These are phyloP conservation scores for Lentinula raphanica DNA, from an alignment of 768 basidiomycete species.

Conservation along the genomic window DNA sequence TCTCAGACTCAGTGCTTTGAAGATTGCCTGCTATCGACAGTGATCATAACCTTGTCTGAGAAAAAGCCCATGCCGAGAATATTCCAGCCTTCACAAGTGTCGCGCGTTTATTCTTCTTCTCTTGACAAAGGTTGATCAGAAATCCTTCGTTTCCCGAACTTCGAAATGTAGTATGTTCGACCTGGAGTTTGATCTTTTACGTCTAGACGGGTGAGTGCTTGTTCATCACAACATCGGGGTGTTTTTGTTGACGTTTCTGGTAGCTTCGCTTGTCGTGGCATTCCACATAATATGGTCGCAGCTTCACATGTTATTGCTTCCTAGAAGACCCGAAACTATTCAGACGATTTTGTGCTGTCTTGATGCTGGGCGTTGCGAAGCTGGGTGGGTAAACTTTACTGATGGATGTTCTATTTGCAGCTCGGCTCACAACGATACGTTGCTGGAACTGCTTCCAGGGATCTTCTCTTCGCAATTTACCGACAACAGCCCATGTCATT, in stretches of 20 bases:
- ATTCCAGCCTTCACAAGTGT: background rate
- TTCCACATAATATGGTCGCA: background rate
- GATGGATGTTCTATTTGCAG: background rate
- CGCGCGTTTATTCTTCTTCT: background rate
- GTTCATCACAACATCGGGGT: background rate
- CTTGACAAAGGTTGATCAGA: background rate
- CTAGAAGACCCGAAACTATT: background rate
- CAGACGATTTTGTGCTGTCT: background rate
- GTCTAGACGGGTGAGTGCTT: background rate
- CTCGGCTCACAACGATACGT: background rate
- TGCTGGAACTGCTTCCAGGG: background rate
- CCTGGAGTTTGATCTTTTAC: background rate
- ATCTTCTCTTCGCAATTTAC: background rate
- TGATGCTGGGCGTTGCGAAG: background rate
- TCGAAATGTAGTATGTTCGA: background rate
- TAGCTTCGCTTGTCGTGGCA: background rate
- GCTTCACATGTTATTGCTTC: background rate
- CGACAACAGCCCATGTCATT: background rate
- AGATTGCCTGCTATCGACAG: too few relatives aligned
- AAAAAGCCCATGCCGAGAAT: background rate
- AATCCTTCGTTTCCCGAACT: background rate
- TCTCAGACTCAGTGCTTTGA: background rate
- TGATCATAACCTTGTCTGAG: background rate
- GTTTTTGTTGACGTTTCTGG: background rate
- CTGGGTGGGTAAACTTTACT: background rate